Percentiles rank a stretch among this genome's conserved stretches.
Evolutionary conservation across 139 green algal genomes (phyloP).

Genomic region (Picochlorum sp.): DNA sequence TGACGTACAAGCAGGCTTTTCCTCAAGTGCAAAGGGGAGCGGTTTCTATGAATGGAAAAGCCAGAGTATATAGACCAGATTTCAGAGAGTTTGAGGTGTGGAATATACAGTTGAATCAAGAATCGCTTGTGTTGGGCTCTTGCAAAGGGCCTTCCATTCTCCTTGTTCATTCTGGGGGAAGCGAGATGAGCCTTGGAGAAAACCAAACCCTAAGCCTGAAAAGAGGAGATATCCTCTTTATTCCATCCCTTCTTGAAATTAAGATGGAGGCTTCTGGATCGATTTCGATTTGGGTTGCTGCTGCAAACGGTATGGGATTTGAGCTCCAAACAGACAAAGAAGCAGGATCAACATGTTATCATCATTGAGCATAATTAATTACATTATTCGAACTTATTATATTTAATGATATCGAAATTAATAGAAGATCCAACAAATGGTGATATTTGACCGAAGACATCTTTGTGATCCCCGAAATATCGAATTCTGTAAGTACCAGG

Average conservation of each 20-base stretch:
- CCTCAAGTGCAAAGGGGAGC: slow-evolving; percentile 9
- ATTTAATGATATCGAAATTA: slow-evolving; percentile 1
- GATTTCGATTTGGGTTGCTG: slow-evolving; percentile 6
- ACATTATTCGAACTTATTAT: background rate
- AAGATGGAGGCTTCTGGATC: background rate
- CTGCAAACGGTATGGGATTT: slow-evolving; percentile 21
- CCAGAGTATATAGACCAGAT: slow-evolving; percentile 4
- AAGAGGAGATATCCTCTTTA: slow-evolving; percentile 21
- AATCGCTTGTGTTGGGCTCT: background rate
- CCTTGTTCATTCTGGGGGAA: background rate
- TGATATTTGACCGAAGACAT: slow-evolving; percentile 22
- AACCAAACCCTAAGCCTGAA: background rate
- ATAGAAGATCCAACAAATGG: slow-evolving; percentile 28
- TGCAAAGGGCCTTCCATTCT: background rate
- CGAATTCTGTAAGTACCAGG: slow-evolving; percentile 52
- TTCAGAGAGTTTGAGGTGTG: slow-evolving; percentile 96
- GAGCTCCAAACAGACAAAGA: background rate
- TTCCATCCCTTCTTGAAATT: slow-evolving; percentile 11
- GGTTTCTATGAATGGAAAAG: background rate
- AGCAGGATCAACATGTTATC: too few species aligned
- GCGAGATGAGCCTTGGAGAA: background rate
- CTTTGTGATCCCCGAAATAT: slow-evolving; percentile 60
- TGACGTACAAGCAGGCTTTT: slow-evolving; percentile 75
- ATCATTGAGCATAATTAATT: background rate
- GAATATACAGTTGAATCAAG: slow-evolving; percentile 37